Evolutionary conservation across 208 protist genomes (phyloP), one percentile per base, ranked within the genome.

Genomic region (Leishmania martiniquensis): DNA sequence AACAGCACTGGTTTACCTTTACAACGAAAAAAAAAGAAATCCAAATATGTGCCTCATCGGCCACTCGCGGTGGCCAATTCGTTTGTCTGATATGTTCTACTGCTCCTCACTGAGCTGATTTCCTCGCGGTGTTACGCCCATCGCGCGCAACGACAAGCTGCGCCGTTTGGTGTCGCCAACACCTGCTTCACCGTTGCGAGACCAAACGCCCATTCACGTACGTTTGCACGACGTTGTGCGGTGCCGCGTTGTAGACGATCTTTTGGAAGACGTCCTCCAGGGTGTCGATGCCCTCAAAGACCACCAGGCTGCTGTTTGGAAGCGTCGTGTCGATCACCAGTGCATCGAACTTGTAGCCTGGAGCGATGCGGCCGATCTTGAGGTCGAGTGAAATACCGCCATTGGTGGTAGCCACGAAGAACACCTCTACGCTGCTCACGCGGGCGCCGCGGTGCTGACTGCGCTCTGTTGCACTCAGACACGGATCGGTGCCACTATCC

Each of bases 331-430:
- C 95, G 57, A 98, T 86, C 32, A 96, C 81, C 12, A 99, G 13
- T 2, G 89, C 91, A 84, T 99, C 96, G 81, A 98, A 98, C 42
- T 83, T 62, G 77, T 97, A 98, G 0, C 95, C 95, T 1, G 88
- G 80, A 10, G 77, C 89, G 69, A 99, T 93, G 73, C 82, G 91
- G 49, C 96, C 98, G 57, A 99, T 82, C n/a, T 94, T 88, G 37
- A 98, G 49, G 73, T 95, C 89, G 32, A 99, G 86, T 9, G 88
- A 84, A 22, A 89, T 83, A 29, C 97, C 98, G 12, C 95, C 97
- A 39, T 90, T 89, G 45, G 94, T 80, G 22, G 98, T 99, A 4
- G 95, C 96, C 1, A 98, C 77, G 71, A 92, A 98, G 66, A 99
- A 95, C 0, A 85, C 87, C 67, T 96, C 92, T 20, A 94, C 66